Base-by-base conservation (phyloP, 352 stramenopile species). In the Proteromonas lacertae region DNA sequence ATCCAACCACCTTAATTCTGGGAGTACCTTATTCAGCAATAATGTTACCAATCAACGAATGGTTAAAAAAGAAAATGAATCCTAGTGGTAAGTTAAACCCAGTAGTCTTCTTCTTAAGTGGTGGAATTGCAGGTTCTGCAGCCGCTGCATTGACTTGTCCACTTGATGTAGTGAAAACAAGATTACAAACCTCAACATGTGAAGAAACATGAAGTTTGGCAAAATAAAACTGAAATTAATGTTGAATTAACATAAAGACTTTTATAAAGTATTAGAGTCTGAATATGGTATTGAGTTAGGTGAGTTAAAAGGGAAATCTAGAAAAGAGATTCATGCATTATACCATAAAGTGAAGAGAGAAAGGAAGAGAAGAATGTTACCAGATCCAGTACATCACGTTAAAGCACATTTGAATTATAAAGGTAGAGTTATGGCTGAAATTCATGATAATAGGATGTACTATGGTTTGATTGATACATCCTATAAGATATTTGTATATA, bases 1-100 rank as follows among this genome's bases (percentile, higher is more conserved):
- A 94, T 45, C 80, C 81, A 17, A 89, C 83, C 4, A 96, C 86
- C 4, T 61, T 98, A 20, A 50, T 90, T 38, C 94, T 92, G 62
- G 96, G 96, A 53, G 55, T 96, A 35, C 86, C 86, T 2, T 95
- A 94, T 61, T 87, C 78, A 45, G 81, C 86, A 56, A 73, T 96
- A 40, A 91, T 95, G 69, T 79, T 98, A 30, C 81, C 73, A 4
- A 70, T 69, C 5, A 95, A 98, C 51, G 86, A 96, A 61, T 56
- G 25, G 67, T 88, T 52, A 89, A 90, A 58, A 44, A 82, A 21
- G 19, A 31, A 31, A 29, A 20, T 57, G 30, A 40, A 83, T 43
- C 72, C 72, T 38, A 60, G 55, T 24, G 59, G 57, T 41, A 60
- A 69, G 37, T 66, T 72, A 53, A 73, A 78, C 60, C 66, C 75